Evolutionary conservation across 768 basidiomycete genomes (phyloP).

Genomic region (Panellus pusillus): DNA sequence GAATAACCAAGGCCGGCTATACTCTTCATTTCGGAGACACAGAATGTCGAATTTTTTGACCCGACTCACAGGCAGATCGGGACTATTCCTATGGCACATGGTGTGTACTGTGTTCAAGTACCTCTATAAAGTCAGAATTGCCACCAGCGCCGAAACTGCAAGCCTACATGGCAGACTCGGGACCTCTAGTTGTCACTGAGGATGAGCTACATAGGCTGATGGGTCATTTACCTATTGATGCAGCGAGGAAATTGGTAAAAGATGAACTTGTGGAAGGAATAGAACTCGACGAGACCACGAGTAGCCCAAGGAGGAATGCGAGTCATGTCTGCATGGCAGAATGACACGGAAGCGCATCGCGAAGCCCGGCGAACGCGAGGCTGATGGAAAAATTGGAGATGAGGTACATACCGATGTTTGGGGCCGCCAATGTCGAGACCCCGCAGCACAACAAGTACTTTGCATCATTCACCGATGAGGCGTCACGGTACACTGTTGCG

Average conservation of each 20-base stretch:
- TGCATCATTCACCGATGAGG: conserved; percentile 35
- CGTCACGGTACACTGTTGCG: conserved; percentile 24
- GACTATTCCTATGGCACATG: not conserved
- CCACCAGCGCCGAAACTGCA: not conserved
- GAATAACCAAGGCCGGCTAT: conserved; percentile 27
- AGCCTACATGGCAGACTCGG: not conserved
- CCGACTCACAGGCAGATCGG: not conserved
- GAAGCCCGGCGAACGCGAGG: conserved; percentile 23
- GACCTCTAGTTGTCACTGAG: conserved; percentile 10
- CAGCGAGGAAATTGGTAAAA: conserved; percentile 25
- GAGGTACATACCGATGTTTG: conserved; percentile 38
- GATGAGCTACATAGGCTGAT: conserved; percentile 27
- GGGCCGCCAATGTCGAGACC: conserved; percentile 32
- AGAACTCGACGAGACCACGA: conserved; percentile 22
- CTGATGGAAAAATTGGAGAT: conserved; percentile 27
- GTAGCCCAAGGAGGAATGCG: conserved; percentile 24
- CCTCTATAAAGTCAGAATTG: not conserved
- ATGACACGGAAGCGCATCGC: conserved; percentile 25
- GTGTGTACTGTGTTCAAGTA: no score
- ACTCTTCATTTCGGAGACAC: conserved; percentile 24
- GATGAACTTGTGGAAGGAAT: conserved; percentile 31
- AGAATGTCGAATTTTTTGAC: conserved; percentile 25
- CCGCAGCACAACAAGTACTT: conserved; percentile 28
- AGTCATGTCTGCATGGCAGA: conserved; percentile 32
- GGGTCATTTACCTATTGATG: conserved; percentile 27